Evolutionary conservation across 495 filamentous ascomycete genomes (phyloP).

Genomic region (Tuber brumale): DNA sequence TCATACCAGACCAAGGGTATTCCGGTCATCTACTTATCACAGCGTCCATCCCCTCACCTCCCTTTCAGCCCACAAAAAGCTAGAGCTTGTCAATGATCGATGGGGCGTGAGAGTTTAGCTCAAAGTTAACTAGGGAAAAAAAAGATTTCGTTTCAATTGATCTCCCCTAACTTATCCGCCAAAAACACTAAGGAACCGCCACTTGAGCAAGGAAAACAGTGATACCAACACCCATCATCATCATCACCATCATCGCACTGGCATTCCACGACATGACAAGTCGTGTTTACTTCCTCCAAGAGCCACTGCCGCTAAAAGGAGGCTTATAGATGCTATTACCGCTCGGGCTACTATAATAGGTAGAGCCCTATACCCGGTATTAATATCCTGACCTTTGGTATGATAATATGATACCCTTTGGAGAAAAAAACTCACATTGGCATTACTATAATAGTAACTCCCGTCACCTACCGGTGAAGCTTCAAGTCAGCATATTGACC

Average conservation of each 20-base stretch:
- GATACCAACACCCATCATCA: background rate
- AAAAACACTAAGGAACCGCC: background rate
- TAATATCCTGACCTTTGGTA: background rate
- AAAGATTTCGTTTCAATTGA: background rate
- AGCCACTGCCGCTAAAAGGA: slow-evolving; percentile 8
- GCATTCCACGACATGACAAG: background rate
- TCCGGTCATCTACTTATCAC: background rate
- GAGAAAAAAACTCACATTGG: slow-evolving; percentile 40
- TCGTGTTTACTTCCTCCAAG: slow-evolving; percentile 20
- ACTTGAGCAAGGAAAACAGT: background rate
- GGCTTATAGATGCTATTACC: slow-evolving; percentile 18
- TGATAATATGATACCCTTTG: background rate
- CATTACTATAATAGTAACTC: slow-evolving; percentile 58
- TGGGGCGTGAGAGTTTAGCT: background rate
- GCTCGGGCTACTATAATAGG: slow-evolving; percentile 22
- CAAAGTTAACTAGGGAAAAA: background rate
- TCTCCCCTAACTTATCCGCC: background rate
- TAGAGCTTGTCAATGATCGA: background rate
- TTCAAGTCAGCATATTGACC: background rate
- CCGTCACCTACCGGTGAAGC: slow-evolving; percentile 44
- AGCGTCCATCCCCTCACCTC: background rate
- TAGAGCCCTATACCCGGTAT: slow-evolving; percentile 11
- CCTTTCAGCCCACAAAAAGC: background rate
- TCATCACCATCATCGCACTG: background rate
- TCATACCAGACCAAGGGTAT: background rate